Base-by-base conservation (phyloP, 2,329 filamentous ascomycete species). In the Dryadomyces quercivorus region DNA sequence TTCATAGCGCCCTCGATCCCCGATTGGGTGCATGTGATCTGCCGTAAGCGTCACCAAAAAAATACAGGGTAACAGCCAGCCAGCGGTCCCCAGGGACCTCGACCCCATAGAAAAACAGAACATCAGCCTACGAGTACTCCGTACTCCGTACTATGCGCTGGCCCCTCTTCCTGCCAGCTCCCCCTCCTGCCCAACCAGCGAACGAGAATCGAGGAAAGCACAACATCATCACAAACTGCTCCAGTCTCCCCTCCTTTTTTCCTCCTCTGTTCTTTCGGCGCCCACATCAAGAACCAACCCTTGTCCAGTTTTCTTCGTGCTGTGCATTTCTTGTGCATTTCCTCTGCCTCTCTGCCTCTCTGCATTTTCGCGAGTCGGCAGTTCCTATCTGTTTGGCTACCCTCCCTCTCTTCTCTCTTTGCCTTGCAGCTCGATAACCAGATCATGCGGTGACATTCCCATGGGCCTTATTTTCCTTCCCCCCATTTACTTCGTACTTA, bases 21-120 rank as follows among this genome's bases (percentile, higher is more conserved):
- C 22, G 46, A 34, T 48, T 36, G 34, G 34, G 18, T 51, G 47
- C 43, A 20, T 49, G 48, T 56, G 51, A 53, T 56, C 55, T 56
- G 55, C 55, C 51, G 48, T 56, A 53, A 53, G 55, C 51, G 55
- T 51, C 51, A 50, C 46, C 9, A 9, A 31, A 31, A 31, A 31
- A 31, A 31, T 31, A 31, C 26, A 31, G 26, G 26, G 26, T 31
- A 31, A 31, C 26, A 31, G 26, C 26, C 36, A 15, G 5, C 36
- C 36, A 40, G 36, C 4, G 36, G 36, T 31, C 36, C 36, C 36
- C 36, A 40, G 36, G 10, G 36, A 16, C 36, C 36, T 13, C 36
- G 36, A 40, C 36, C 36, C 36, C 36, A 40, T 40, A 40, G 26
- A 40, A 40, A 12, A 40, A 40, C 10, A 40, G 15, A 16, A 12